These are phyloP conservation scores for Luvunga scandens DNA, from an alignment of 345 rosid species.

Conservation along the genomic window DNA sequence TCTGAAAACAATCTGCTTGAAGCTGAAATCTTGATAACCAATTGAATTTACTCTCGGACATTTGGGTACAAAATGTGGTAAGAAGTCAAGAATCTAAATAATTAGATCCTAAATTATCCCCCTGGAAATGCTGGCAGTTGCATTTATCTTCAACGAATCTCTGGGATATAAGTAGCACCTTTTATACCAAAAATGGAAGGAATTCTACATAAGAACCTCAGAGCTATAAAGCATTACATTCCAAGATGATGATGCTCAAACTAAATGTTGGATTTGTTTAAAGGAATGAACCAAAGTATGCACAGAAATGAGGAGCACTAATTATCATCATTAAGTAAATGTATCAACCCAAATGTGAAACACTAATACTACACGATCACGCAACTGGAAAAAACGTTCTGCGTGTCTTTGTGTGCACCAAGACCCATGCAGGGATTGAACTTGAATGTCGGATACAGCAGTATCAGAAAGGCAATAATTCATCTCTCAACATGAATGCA, in stretches of 20 bases:
- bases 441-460: neutral
- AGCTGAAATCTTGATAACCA: neutral
- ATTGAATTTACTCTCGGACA: conserved; percentile 9
- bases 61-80: conserved; percentile 19
- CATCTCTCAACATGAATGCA: neutral
- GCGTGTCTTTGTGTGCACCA: neutral
- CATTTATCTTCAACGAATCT: conserved; percentile 86
- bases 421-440: neutral
- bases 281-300: conserved; percentile 1
- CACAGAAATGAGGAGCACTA: neutral
- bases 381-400: no score
- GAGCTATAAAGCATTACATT: neutral
- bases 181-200: conserved; percentile 25
- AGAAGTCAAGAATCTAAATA: neutral
- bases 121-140: conserved; percentile 80
- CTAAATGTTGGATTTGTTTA: neutral
- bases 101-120: conserved; percentile 48
- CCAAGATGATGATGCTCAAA: neutral
- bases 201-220: neutral
- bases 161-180: conserved; percentile 88
- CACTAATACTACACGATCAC: no score
- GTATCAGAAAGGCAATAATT: neutral
- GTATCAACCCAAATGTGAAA: no score
- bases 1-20: no score
- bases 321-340: no score